Percentiles rank a stretch among this genome's conserved stretches.
These are phyloP conservation scores for Coriaria nepalensis DNA, from an alignment of 306 rosid genomes.

Conservation along the genomic window DNA sequence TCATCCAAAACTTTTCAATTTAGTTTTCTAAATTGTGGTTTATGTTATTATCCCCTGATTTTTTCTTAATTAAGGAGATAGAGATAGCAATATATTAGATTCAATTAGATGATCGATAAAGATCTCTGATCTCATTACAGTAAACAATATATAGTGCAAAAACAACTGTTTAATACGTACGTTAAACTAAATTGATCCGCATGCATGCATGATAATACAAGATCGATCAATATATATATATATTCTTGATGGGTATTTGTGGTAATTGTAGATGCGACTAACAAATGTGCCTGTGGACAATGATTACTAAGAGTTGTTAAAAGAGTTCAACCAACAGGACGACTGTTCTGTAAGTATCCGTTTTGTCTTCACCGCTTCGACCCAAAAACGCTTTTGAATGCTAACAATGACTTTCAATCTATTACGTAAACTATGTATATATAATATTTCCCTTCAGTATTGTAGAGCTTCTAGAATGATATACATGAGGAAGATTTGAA, in stretches of 20 bases:
- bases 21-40: too few species aligned
- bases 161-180: too few species aligned
- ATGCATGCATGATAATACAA: too few species aligned
- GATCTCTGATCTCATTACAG: too few species aligned
- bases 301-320: conserved; percentile 48
- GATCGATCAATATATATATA: too few species aligned
- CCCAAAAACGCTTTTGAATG: conserved; percentile 28
- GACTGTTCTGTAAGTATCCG: conserved; percentile 19
- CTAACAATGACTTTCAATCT: conserved; percentile 43
- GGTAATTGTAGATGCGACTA: too few species aligned
- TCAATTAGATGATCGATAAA: too few species aligned
- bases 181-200: too few species aligned
- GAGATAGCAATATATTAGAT: background rate
- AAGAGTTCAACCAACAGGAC: conserved; percentile 55
- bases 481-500: background rate
- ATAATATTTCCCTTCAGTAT: conserved; percentile 1
- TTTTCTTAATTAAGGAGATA: background rate
- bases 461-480: conserved; percentile 39
- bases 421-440: conserved; percentile 10
- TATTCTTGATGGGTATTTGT: too few species aligned
- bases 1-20: too few species aligned
- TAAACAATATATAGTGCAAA: too few species aligned
- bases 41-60: too few species aligned
- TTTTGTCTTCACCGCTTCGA: conserved; percentile 17
- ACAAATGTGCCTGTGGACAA: conserved; percentile 7